Percentiles rank a stretch among this genome's conserved stretches.
phyloP scores from a whole-genome alignment of 2,329 filamentous ascomycete genomes.

The Colletotrichum sojae region DNA sequence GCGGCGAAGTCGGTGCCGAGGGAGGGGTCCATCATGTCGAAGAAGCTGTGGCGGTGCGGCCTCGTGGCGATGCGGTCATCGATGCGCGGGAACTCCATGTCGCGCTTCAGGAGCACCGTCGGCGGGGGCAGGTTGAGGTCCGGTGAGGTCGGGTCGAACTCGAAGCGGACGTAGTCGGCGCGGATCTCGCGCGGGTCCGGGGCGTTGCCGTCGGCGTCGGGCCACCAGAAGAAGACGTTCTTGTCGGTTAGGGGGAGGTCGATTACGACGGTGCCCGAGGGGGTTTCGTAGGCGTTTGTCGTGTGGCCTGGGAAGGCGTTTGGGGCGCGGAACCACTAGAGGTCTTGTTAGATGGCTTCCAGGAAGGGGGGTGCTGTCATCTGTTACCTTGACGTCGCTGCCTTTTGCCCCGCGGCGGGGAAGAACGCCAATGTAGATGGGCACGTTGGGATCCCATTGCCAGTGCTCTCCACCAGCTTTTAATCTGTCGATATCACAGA shows the following conservation, averaged over 20 bases:
- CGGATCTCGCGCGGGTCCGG: conserved; percentile 48
- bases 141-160: conserved; percentile 26
- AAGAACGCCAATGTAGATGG: conserved; percentile 30
- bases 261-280: conserved; percentile 49
- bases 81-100: conserved; percentile 37
- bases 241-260: conserved; percentile 54
- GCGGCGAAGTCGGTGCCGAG: conserved; percentile 31
- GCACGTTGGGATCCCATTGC: conserved; percentile 49
- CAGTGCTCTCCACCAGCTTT: conserved; percentile 57
- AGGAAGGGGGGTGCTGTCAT: rapidly evolving
- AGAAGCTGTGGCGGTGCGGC: conserved; percentile 30
- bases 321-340: conserved; percentile 55
- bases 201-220: conserved; percentile 52
- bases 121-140: conserved; percentile 29
- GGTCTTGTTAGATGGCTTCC: neutral
- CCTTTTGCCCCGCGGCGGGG: conserved; percentile 30
- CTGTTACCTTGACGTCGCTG: conserved; percentile 19
- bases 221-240: conserved; percentile 60
- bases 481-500: conserved; percentile 43
- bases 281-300: conserved; percentile 54
- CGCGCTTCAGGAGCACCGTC: conserved; percentile 21
- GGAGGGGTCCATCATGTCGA: conserved; percentile 34
- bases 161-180: conserved; percentile 41
- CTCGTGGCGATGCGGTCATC: conserved; percentile 21
- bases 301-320: conserved; percentile 54